Evolutionary conservation across 306 rosid species (phyloP).

Genomic region (Betula pendula): DNA sequence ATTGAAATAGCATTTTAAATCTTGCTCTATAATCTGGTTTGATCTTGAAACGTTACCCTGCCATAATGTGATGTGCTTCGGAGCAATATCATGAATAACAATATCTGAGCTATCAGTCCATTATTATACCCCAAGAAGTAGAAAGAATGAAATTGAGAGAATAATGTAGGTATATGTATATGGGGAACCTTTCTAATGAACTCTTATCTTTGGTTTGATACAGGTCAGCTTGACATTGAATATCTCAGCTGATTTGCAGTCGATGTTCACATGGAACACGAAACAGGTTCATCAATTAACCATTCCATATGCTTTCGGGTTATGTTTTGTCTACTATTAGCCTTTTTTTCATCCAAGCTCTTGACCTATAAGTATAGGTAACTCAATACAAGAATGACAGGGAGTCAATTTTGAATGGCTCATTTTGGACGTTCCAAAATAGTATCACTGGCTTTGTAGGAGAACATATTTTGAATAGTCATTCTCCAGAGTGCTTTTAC

Average conservation of each 20-base stretch:
- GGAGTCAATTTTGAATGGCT: not conserved
- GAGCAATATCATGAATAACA: too few species aligned
- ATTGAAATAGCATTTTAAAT: too few species aligned
- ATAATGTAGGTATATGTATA: too few species aligned
- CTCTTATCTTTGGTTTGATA: constrained; percentile 23
- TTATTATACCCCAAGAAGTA: too few species aligned
- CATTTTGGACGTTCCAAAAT: not conserved
- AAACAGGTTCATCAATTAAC: constrained; percentile 70
- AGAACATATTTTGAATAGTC: not conserved
- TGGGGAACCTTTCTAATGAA: not conserved
- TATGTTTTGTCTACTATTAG: not conserved
- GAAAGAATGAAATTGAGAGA: too few species aligned
- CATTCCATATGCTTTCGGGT: not conserved
- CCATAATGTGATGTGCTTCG: too few species aligned
- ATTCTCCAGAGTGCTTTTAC: not conserved
- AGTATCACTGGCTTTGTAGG: not conserved
- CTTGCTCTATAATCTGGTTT: too few species aligned
- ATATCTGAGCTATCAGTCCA: too few species aligned
- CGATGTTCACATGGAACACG: constrained; percentile 97
- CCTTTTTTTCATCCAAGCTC: not conserved
- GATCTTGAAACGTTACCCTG: too few species aligned
- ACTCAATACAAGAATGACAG: not conserved
- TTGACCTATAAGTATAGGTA: not conserved
- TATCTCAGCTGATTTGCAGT: constrained; percentile 85
- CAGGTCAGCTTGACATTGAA: constrained; percentile 90